phyloP scores from a whole-genome alignment of 352 stramenopile species.

The Plasmopara muralis region DNA sequence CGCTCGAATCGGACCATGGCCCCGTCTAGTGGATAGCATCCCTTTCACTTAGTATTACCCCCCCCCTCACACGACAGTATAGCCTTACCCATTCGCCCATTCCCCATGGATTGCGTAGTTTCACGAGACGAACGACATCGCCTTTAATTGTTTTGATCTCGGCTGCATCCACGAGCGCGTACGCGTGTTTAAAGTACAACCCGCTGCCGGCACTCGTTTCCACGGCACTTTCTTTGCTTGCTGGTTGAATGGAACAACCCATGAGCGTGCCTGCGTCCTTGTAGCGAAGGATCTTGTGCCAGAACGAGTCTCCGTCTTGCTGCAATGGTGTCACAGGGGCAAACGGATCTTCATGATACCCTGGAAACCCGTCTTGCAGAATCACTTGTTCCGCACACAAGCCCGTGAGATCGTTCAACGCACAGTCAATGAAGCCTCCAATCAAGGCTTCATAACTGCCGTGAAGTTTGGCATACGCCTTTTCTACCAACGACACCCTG shows the following conservation, averaged over 20 bases:
- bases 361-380: conserved; percentile 70
- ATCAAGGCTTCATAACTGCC: conserved; percentile 86
- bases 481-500: conserved; percentile 86
- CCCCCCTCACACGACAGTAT: neutral
- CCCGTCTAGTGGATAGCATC: conserved; percentile 40
- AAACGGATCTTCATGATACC: conserved; percentile 69
- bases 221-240: conserved; percentile 48
- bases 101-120: conserved; percentile 87
- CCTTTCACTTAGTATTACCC: too few species aligned
- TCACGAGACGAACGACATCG: conserved; percentile 55
- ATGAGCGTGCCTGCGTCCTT: conserved; percentile 84
- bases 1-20: conserved; percentile 75
- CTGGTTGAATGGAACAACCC: conserved; percentile 87
- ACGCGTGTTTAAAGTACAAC: conserved; percentile 85
- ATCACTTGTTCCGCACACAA: conserved; percentile 87
- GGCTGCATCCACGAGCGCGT: conserved; percentile 72
- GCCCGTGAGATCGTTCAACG: conserved; percentile 85
- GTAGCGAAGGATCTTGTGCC: conserved; percentile 68
- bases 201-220: conserved; percentile 78
- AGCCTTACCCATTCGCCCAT: conserved; percentile 84
- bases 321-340: conserved; percentile 31
- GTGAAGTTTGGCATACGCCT: conserved; percentile 91
- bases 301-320: conserved; percentile 63
- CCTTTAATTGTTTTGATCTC: conserved; percentile 57
- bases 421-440: conserved; percentile 86